phyloP scores from a whole-genome alignment of 176 grass and related monocot species.

The Phragmites australis region DNA sequence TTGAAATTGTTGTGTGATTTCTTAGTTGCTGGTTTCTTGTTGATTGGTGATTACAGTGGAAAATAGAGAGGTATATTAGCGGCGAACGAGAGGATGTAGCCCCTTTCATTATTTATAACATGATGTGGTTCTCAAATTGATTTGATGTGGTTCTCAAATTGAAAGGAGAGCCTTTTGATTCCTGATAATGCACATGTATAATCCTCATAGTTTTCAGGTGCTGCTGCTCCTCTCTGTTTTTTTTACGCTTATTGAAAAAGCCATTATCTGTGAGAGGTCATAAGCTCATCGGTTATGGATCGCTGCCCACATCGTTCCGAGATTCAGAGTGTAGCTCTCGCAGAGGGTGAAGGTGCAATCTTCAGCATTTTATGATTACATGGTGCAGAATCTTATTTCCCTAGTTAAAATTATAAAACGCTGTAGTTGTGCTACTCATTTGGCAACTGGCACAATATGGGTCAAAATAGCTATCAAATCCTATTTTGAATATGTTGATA shows the following conservation, averaged over 20 bases:
- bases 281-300: conserved; percentile 77
- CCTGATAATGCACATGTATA: conserved; percentile 70
- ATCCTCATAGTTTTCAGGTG: neutral
- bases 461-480: neutral
- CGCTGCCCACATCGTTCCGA: conserved; percentile 77
- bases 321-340: conserved; percentile 83
- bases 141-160: conserved; percentile 49
- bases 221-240: neutral
- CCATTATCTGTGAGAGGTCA: conserved; percentile 54
- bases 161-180: conserved; percentile 95
- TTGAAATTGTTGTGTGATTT: neutral
- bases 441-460: neutral
- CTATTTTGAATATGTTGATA: neutral
- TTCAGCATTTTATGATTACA: conserved; percentile 14
- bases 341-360: conserved; percentile 61
- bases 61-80: neutral
- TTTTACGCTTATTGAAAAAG: conserved; percentile 16
- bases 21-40: neutral
- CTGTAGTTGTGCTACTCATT: neutral
- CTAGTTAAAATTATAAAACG: neutral
- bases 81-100: neutral
- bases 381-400: neutral
- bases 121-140: conserved; percentile 25
- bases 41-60: neutral
- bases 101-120: neutral